A percentile compares a stretch with the other conserved stretches of the same genome.
These are phyloP conservation scores for Ceratocystis ficicola DNA, from an alignment of 2,329 filamentous ascomycete genomes.

Conservation along the genomic window DNA sequence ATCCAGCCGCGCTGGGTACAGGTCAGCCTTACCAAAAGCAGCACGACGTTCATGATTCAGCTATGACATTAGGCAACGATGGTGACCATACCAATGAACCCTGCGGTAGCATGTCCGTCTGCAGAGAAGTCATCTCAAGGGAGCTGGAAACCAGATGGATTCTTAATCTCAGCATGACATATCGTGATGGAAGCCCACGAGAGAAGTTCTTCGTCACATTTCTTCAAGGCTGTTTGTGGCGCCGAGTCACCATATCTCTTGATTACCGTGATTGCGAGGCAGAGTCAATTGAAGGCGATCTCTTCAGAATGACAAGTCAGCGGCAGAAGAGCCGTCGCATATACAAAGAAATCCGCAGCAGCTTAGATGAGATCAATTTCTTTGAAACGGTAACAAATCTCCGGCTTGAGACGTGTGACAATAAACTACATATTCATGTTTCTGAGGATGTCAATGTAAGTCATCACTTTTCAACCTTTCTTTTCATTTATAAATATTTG, in stretches of 20 bases:
- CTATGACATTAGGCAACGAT: not conserved
- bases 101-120: constrained; percentile 13
- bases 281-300: constrained; percentile 74
- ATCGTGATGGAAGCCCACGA: constrained; percentile 77
- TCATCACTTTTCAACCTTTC: constrained; percentile 22
- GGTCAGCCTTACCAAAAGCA: not conserved
- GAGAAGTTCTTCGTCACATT: constrained; percentile 99
- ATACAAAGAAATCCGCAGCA: constrained; percentile 88
- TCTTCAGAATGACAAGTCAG: constrained; percentile 67
- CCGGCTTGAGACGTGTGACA: constrained; percentile 79
- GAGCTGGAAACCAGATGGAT: constrained; percentile 90
- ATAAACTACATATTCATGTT: constrained; percentile 85
- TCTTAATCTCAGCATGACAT: constrained; percentile 95
- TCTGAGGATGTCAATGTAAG: constrained; percentile 80
- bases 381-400: constrained; percentile 93
- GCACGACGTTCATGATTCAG: not conserved
- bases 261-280: constrained; percentile 75
- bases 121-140: constrained; percentile 48
- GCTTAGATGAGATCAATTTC: constrained; percentile 84
- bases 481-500: not conserved
- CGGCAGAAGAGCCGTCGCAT: constrained; percentile 86
- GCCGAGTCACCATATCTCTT: constrained; percentile 80
- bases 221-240: constrained; percentile 70
- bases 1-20: not conserved
- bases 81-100: constrained; percentile 9